phyloP scores from a whole-genome alignment of 352 stramenopile genomes.

The Globisporangium lucens region DNA sequence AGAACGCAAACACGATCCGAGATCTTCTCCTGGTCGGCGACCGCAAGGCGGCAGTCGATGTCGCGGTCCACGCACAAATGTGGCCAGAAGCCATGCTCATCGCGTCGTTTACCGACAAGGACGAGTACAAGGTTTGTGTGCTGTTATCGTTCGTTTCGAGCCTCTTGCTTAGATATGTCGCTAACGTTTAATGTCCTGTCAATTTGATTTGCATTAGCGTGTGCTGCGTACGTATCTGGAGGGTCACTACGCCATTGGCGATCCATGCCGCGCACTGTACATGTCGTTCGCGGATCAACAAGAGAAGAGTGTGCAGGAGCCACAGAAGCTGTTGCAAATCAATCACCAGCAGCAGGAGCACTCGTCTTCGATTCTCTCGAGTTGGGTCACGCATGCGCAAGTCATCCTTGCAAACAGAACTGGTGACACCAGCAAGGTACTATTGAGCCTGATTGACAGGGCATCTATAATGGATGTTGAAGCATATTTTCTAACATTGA shows the following conservation, averaged over 20 bases:
- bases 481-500: neutral
- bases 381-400: conserved; percentile 78
- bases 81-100: conserved; percentile 88
- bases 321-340: conserved; percentile 58
- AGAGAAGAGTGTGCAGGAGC: conserved; percentile 83
- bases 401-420: conserved; percentile 81
- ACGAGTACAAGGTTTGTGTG: conserved; percentile 64
- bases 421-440: conserved; percentile 71
- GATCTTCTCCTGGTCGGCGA: conserved; percentile 76
- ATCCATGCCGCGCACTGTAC: conserved; percentile 76
- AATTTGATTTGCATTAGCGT: conserved; percentile 27
- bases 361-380: conserved; percentile 56
- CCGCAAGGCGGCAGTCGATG: conserved; percentile 67
- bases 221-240: conserved; percentile 76
- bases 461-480: neutral
- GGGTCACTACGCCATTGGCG: conserved; percentile 68
- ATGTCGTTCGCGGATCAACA: conserved; percentile 82
- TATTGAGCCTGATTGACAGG: neutral
- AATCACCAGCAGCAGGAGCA: conserved; percentile 21
- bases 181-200: neutral
- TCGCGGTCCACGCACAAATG: conserved; percentile 79
- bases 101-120: conserved; percentile 80
- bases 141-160: neutral
- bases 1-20: conserved; percentile 55
- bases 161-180: conserved; percentile 7